These are phyloP conservation scores for Lachnellula arida DNA, from an alignment of 2,329 filamentous ascomycete species.

Conservation along the genomic window DNA sequence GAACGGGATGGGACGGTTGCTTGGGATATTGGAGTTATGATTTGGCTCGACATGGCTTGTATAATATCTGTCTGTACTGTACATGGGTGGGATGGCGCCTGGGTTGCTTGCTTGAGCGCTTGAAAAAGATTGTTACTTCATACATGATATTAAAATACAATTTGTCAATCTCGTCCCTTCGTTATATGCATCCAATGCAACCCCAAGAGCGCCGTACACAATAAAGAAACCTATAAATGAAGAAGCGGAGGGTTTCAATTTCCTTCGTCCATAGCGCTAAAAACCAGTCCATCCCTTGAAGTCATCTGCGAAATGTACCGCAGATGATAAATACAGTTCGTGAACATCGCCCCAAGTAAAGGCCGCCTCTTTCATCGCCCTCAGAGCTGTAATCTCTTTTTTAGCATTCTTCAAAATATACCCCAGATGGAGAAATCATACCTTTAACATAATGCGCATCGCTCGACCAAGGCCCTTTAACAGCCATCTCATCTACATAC, in stretches of 20 bases:
- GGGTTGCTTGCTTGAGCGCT: not conserved
- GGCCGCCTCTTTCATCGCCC: constrained; percentile 70
- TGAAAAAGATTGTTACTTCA: not conserved
- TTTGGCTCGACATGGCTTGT: not conserved
- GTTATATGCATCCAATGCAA: not conserved
- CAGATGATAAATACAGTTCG: constrained; percentile 61
- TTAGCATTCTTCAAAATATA: not conserved
- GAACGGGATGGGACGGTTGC: not conserved
- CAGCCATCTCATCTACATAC: constrained; percentile 65
- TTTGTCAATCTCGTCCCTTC: constrained; percentile 2
- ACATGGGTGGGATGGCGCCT: not conserved
- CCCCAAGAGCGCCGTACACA: not conserved
- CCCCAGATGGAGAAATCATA: constrained; percentile 32
- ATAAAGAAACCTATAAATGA: not conserved
- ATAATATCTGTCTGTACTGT: not conserved
- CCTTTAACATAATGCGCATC: constrained; percentile 87
- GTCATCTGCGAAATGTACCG: constrained; percentile 67
- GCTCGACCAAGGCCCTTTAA: constrained; percentile 61
- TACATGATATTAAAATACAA: not conserved
- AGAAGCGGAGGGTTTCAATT: not conserved
- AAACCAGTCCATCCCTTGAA: constrained; percentile 60
- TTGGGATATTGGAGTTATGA: not conserved
- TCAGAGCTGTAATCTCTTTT: constrained; percentile 46
- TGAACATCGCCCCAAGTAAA: constrained; percentile 69
- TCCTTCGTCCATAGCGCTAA: constrained; percentile 9